Conservation (phyloP, 306 rosid genomes). For the Citrullus colocynthis region DNA sequence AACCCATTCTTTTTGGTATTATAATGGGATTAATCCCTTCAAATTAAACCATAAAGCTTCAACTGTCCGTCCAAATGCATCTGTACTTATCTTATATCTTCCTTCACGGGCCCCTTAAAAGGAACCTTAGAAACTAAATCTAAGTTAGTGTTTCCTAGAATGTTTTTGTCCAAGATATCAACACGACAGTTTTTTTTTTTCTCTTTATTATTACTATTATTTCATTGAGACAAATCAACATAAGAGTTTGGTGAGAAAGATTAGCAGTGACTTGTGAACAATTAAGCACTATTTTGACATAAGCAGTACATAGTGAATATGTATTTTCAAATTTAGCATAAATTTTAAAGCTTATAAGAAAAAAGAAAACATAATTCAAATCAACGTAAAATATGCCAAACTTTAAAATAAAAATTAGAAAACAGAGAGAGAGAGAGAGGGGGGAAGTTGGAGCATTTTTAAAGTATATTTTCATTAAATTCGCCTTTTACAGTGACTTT, state of each 20-base stretch:
- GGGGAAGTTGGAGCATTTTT: too few relatives aligned
- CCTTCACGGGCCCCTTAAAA: not conserved
- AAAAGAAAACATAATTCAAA: too few relatives aligned
- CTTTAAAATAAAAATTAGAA: too few relatives aligned
- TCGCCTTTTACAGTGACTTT: too few relatives aligned
- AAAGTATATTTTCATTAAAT: too few relatives aligned
- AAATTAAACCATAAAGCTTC: not conserved
- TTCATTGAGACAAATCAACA: not conserved
- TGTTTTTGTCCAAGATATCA: not conserved
- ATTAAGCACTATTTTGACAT: too few relatives aligned
- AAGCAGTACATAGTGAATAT: too few relatives aligned
- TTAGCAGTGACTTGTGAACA: not conserved
- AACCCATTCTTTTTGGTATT: not conserved
- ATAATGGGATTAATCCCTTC: not conserved
- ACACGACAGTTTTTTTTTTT: not conserved
- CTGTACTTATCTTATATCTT: not conserved
- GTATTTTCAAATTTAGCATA: too few relatives aligned
- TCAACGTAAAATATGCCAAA: too few relatives aligned
- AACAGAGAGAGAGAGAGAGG: too few relatives aligned
- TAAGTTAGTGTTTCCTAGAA: not conserved
- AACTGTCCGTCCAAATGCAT: not conserved
- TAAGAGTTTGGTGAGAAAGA: not conserved
- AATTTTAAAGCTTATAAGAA: too few relatives aligned
- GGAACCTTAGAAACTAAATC: not conserved
- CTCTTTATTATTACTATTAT: too few relatives aligned